These are phyloP conservation scores for Pseudocercospora eumusae DNA, from an alignment of 2,329 filamentous ascomycete genomes.

Conservation along the genomic window DNA sequence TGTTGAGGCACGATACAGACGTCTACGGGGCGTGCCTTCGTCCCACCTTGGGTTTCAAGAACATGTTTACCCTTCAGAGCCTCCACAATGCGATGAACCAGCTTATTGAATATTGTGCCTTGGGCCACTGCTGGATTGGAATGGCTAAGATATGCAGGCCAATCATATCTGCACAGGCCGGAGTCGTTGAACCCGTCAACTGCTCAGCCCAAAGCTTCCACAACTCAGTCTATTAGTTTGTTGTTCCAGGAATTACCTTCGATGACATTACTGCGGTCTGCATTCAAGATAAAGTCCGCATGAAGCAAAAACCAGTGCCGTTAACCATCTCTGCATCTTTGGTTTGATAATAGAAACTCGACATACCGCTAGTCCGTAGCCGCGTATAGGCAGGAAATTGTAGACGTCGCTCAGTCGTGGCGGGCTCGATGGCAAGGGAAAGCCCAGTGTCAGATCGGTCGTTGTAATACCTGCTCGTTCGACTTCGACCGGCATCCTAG, in stretches of 20 bases:
- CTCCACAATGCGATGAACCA: not conserved
- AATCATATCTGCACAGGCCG: not conserved
- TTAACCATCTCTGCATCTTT: too few relatives aligned
- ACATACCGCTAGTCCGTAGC: conserved; percentile 26
- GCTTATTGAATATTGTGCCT: not conserved
- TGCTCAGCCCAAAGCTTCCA: not conserved
- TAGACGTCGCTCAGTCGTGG: conserved; percentile 25
- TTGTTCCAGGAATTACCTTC: not conserved
- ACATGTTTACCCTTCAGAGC: not conserved
- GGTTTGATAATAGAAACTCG: not conserved
- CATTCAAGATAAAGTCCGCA: conserved; percentile 29
- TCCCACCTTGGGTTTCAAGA: not conserved
- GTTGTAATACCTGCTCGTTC: not conserved
- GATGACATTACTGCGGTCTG: not conserved
- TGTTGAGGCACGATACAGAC: not conserved
- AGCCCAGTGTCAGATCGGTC: not conserved
- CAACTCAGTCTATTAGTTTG: not conserved
- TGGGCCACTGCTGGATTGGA: not conserved
- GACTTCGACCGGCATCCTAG: not conserved
- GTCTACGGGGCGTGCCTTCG: not conserved
- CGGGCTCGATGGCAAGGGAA: conserved; percentile 9
- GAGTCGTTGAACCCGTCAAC: not conserved
- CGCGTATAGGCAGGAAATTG: conserved; percentile 33
- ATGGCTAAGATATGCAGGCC: not conserved
- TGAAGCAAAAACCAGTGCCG: conserved; percentile 26